Base-by-base conservation (phyloP, 306 rosid genomes). In the Aeschynomene evenia region DNA sequence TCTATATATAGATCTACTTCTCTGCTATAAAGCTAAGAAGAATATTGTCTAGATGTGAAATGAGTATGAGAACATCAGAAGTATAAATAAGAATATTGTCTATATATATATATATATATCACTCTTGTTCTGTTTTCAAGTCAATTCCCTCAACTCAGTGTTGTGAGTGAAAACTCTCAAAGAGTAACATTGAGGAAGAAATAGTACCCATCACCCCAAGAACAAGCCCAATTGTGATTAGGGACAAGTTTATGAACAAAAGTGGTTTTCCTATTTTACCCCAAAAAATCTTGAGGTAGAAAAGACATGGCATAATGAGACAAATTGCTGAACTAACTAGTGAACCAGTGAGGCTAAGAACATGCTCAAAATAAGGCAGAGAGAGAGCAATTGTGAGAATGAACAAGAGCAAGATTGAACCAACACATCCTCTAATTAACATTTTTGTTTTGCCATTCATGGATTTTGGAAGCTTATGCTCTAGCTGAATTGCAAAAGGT, bases 291-390 rank as follows among this genome's bases (percentile, higher is more conserved):
- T 85, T 88, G 21, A 66, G 2, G 74, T 91, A 80, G 75, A 88
- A 88, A 45, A 54, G 86, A 81, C 87, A 85, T 6, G 84, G 97
- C 4, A 91, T 42, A 42, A 86, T 66, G 39, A 91, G 56, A 56
- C 80, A 70, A 9, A 91, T 69, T 0, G 42, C 80, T 2, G 59
- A 51, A 52, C 86, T 83, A 9, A 86, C 75, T 20, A 91, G 85
- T 11, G 95, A 91, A 7, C 97, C 97, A 7, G 95, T 91, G 79
- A 91, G 95, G 76, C 86, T 73, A 0, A 91, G 89, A 1, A 88
- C 90, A 28, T 83, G 51, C 55, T 84, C 85, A 61, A 91, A 91
- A 46, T 86, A 91, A 14, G 97, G 97, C 15, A 86, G 81, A 0
- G 80, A 77, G 0, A 91, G 86, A 36, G 97, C 97, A 22, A 88